Base-by-base conservation (phyloP, 768 basidiomycete genomes). In the Amanita rimosa region DNA sequence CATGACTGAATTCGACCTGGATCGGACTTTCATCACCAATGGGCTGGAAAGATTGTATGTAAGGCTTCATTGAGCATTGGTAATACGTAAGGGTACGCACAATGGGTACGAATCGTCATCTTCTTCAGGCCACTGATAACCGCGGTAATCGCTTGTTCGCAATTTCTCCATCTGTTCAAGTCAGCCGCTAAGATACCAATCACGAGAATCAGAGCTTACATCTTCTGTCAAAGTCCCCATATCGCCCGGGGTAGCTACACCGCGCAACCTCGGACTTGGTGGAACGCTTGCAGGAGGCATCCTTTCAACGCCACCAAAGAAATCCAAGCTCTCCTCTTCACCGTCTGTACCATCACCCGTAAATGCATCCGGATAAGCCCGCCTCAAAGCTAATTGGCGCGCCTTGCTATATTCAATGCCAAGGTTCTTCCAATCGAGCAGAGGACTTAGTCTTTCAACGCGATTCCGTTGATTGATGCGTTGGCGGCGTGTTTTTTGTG, bases 401-500 rank as follows among this genome's bases (percentile, higher is more conserved):
- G 91, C 87, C 71, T 97, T 99, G 64, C 85, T 83, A 65, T 99
- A 99, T 65, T 99, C 96, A 53, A 98, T 78, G 2, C 96, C 96
- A 26, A 99, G 71, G 60, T 91, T 91, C 72, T 99, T 99, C 96
- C 96, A 98, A 64, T 99, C 96, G 52, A 99, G 72, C 49, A 99
- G 65, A 13, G 95, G 95, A 44, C 81, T 85, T 14, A 99, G 73
- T 22, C 96, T 80, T 63, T 99, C 96, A 47, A 97, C 95, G 37
- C 96, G 81, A 69, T 98, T 99, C 27, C 96, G 85, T 69, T 98
- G 96, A 67, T 99, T 98, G 66, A 98, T 98, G 43, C 96, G 79
- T 64, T 98, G 96, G 38, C 96, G 77, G n/a, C 96, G 76, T 3
- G 92, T 84, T 73, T 91, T 92, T 55, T 68, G 71, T 48, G 75